Base-by-base conservation (phyloP, 2,329 filamentous ascomycete genomes). In the Aspergillus sp. region DNA sequence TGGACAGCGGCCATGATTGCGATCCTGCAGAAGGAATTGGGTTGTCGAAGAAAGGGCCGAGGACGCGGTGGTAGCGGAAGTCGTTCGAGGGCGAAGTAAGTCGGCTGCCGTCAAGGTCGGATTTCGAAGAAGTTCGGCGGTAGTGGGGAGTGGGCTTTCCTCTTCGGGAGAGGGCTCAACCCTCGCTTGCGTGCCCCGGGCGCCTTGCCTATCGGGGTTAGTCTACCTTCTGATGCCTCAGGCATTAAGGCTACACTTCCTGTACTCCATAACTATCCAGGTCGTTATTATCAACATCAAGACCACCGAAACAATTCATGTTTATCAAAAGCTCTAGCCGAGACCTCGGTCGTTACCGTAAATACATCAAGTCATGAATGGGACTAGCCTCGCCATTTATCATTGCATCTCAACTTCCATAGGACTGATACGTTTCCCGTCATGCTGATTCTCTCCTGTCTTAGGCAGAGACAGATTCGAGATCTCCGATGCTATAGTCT, bases 321-420 rank as follows among this genome's bases (percentile, higher is more conserved):
- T 14, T 53, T 16, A 38, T 55, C 6, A 16, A 42, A 13, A 41
- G 45, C 48, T 50, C 47, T 42, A 10, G 19, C 7, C 50, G 17
- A 50, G 52, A 54, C 57, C 44, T 16, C 7, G 42, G 20, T 47
- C 17, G 16, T 38, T 33, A 46, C 20, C 42, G 43, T 55, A 54
- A 42, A 43, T 53, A 47, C 45, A 56, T 54, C 43, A 9, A n/a
- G 41, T 50, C 35, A 32, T 47, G 20, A 47, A 24, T 20, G 32
- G 33, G 19, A 24, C 11, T 13, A 19, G 40, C 6, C 40, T 10
- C 11, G 17, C 22, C 5, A 13, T 33, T 20, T 45, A 36, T 57
- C 44, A 80, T 60, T 77, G 74, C 77, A 80, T 79, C 61, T 81
- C 79, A 35, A 81, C 72, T 54, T 78, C 76, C 69, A 79, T 68